Percentiles rank a stretch among this genome's conserved stretches.
These are phyloP conservation scores for Tetratostichococcus sp. DNA, from an alignment of 139 green algal genomes.

Conservation along the genomic window DNA sequence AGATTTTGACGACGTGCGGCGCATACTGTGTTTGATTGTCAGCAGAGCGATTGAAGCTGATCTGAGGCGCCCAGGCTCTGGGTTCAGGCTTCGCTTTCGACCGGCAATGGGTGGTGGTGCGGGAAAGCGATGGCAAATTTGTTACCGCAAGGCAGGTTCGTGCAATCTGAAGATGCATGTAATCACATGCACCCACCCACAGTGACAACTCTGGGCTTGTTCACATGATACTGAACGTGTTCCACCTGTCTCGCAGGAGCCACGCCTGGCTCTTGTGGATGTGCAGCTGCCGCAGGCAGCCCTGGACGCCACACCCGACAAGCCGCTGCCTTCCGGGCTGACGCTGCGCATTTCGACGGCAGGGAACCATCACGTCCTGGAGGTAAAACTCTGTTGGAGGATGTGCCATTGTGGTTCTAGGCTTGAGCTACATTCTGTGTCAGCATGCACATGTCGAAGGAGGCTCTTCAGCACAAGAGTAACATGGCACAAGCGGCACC, in stretches of 20 bases:
- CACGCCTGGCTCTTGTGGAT: conserved; percentile 11
- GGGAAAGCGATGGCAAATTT: conserved; percentile 31
- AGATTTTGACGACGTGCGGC: too few species aligned
- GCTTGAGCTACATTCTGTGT: too few species aligned
- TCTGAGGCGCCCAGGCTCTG: too few species aligned
- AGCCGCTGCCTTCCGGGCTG: conserved; percentile 14
- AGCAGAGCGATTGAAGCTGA: too few species aligned
- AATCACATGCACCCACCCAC: background rate
- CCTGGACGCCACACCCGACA: conserved; percentile 22
- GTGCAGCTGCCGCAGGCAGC: conserved; percentile 10
- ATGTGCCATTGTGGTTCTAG: too few species aligned
- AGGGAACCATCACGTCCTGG: background rate
- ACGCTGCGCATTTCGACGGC: background rate
- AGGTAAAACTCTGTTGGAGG: conserved; percentile 9
- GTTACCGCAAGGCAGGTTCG: conserved; percentile 54
- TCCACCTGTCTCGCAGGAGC: too few species aligned
- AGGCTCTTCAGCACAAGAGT: too few species aligned
- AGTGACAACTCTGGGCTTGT: too few species aligned
- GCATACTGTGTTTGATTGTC: background rate
- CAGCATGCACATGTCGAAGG: too few species aligned
- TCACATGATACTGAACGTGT: too few species aligned
- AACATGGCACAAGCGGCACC: too few species aligned
- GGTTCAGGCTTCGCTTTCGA: conserved; percentile 44
- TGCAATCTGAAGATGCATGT: conserved; percentile 19
- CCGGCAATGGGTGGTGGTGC: conserved; percentile 55